Conservation (phyloP, 352 stramenopile species). For the Globisporangium nunn region DNA sequence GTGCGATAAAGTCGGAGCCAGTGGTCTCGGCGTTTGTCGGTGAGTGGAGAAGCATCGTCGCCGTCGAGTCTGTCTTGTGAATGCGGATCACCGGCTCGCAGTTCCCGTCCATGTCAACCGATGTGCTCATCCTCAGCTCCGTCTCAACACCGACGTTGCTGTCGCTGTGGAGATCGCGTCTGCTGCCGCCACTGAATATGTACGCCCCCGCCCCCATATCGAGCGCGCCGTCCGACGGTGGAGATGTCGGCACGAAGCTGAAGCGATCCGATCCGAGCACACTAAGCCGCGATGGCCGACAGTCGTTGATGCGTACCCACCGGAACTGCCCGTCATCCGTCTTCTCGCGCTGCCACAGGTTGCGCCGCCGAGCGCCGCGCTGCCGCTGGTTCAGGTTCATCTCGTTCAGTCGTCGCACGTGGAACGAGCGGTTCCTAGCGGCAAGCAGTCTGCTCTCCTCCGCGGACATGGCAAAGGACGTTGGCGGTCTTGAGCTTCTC, state of each 20-base stretch:
- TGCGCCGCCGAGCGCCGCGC: slow-evolving; percentile 54
- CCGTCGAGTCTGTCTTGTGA: slow-evolving; percentile 13
- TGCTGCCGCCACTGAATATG: slow-evolving; percentile 22
- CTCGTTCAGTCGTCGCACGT: slow-evolving; percentile 71
- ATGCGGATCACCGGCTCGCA: slow-evolving; percentile 53
- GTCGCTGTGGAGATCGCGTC: slow-evolving; percentile 6
- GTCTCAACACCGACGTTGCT: slow-evolving; percentile 48
- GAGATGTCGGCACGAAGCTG: slow-evolving; percentile 10
- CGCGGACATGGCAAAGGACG: slow-evolving; percentile 22
- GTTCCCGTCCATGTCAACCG: slow-evolving; percentile 22
- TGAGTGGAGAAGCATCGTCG: slow-evolving; percentile 3
- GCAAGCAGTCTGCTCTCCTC: slow-evolving; percentile 33
- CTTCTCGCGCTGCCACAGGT: slow-evolving; percentile 76
- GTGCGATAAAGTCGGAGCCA: slow-evolving; percentile 37
- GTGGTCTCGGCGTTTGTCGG: background rate
- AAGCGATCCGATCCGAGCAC: slow-evolving; percentile 25
- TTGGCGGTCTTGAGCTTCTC: slow-evolving; percentile 11
- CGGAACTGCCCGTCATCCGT: slow-evolving; percentile 66
- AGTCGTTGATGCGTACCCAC: slow-evolving; percentile 70
- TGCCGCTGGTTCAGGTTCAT: slow-evolving; percentile 80
- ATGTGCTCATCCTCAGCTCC: slow-evolving; percentile 56
- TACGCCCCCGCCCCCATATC: slow-evolving; percentile 31
- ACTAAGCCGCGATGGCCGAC: slow-evolving; percentile 56
- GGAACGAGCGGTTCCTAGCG: slow-evolving; percentile 65
- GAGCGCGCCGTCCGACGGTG: slow-evolving; percentile 5